Evolutionary conservation across 768 basidiomycete species (phyloP).

Genomic region (Leccinum variicolor): DNA sequence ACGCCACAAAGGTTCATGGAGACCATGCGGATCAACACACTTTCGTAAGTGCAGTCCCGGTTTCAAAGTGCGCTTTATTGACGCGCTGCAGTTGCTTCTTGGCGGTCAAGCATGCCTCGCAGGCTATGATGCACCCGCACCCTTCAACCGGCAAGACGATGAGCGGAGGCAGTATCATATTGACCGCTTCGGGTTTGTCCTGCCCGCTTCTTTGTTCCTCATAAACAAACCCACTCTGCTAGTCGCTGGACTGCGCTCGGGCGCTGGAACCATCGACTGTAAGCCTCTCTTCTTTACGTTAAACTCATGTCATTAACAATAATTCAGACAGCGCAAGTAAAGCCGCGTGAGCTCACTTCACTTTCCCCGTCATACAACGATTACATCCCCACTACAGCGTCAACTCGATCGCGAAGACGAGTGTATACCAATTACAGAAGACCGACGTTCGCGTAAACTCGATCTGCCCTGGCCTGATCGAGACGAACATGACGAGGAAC

Average conservation of each 20-base stretch:
- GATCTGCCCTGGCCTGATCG: constrained; percentile 89
- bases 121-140: constrained; percentile 73
- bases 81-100: constrained; percentile 67
- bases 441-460: constrained; percentile 86
- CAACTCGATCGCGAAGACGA: constrained; percentile 82
- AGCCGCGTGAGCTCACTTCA: constrained; percentile 63
- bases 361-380: not conserved
- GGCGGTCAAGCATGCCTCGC: constrained; percentile 82
- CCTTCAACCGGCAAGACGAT: constrained; percentile 63
- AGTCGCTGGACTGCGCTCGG: constrained; percentile 83
- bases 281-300: constrained; percentile 25
- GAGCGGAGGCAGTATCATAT: constrained; percentile 78
- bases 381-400: constrained; percentile 49
- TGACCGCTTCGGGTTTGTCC: constrained; percentile 76
- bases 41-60: constrained; percentile 42
- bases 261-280: constrained; percentile 83
- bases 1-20: constrained; percentile 69
- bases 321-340: constrained; percentile 84
- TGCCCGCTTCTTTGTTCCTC: not conserved
- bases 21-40: constrained; percentile 69
- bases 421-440: constrained; percentile 74
- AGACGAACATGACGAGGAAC: constrained; percentile 86
- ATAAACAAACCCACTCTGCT: constrained; percentile 21
- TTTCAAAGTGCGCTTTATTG: constrained; percentile 5
- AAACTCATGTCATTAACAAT: constrained; percentile 11